A percentile compares a stretch with the other conserved stretches of the same genome.
These are phyloP conservation scores for Xylaria sp. DNA, from an alignment of 2,329 filamentous ascomycete species.

Conservation along the genomic window DNA sequence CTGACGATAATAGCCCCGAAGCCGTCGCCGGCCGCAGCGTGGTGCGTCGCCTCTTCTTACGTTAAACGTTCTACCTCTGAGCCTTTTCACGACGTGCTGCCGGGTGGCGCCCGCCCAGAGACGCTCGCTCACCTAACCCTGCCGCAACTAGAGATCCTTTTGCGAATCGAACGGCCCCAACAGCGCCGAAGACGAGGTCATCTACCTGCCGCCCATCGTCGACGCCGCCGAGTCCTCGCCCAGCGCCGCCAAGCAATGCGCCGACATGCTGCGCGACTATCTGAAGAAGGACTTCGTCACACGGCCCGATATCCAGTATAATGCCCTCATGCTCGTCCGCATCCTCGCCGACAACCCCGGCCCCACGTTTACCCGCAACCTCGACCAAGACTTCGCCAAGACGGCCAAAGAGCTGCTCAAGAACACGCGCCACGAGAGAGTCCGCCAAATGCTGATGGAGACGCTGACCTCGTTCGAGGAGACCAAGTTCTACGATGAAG, in stretches of 20 bases:
- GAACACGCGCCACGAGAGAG: conserved; percentile 75
- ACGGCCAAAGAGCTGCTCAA: conserved; percentile 80
- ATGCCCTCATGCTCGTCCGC: conserved; percentile 92
- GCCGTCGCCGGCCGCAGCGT: conserved; percentile 72
- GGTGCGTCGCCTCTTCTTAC: conserved; percentile 59
- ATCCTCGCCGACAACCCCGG: conserved; percentile 95
- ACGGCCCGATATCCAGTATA: conserved; percentile 84
- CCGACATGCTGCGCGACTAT: conserved; percentile 83
- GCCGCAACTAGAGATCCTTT: conserved; percentile 72
- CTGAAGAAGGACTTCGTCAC: conserved; percentile 76
- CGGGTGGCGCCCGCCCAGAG: background rate
- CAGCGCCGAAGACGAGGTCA: conserved; percentile 82
- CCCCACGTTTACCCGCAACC: conserved; percentile 86
- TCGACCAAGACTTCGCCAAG: conserved; percentile 85
- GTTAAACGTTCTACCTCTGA: background rate
- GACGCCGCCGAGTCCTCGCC: conserved; percentile 95
- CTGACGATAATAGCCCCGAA: conserved; percentile 70
- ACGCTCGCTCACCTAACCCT: conserved; percentile 35
- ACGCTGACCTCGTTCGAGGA: conserved; percentile 82
- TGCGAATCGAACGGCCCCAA: conserved; percentile 78
- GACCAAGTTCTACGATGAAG: conserved; percentile 78
- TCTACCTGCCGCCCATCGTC: conserved; percentile 92
- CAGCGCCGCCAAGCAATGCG: conserved; percentile 82
- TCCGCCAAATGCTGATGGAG: conserved; percentile 88
- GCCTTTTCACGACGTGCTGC: no score